Base-by-base conservation (phyloP, 306 rosid genomes). In the Malus sieversii region DNA sequence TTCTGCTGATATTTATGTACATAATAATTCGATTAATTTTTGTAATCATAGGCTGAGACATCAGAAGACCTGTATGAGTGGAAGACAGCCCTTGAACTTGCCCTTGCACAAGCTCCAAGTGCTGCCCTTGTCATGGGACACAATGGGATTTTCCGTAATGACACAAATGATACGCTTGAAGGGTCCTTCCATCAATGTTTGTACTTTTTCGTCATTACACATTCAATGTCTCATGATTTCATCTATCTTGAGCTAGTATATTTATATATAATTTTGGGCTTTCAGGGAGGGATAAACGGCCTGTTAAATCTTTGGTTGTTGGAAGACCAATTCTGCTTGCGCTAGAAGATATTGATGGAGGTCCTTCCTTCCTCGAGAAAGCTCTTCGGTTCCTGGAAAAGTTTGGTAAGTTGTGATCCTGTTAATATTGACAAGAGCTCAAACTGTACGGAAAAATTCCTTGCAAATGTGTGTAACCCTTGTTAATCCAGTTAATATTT, bases 111-210 rank as follows among this genome's bases (percentile, higher is more conserved):
- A 79, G 99, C 99, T 73, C 99, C 99, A 42, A 92, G 88, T 92
- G 99, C 99, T 76, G 98, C 99, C 67, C 97, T 96, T 84, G 97
- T 92, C 81, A 89, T 96, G 91, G 97, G 97, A 75, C 99, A 90
- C 70, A 96, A 92, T 77, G 99, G 99, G 80, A 92, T 92, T 79
- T 96, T 96, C 74, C 87, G 91, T 61, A 89, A 83, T 82, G 98
- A 96, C 66, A 72, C 92, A 3, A 92, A 72, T 83, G 98, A 96
- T 77, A 81, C 97, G 68, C 81, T 90, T 77, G 99, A 96, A 70
- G 96, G 93, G 74, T 90, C 99, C 77, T 92, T 92, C 79, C 88
- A 96, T 85, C 97, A 93, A 90, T 96, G 99, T 96, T 44, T 66
- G 91, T 89, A 59, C 82, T 80, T 62, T 40, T 75, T 73, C 35